phyloP scores from a whole-genome alignment of 2,329 filamentous ascomycete species.

The Helicocarpus griseus region DNA sequence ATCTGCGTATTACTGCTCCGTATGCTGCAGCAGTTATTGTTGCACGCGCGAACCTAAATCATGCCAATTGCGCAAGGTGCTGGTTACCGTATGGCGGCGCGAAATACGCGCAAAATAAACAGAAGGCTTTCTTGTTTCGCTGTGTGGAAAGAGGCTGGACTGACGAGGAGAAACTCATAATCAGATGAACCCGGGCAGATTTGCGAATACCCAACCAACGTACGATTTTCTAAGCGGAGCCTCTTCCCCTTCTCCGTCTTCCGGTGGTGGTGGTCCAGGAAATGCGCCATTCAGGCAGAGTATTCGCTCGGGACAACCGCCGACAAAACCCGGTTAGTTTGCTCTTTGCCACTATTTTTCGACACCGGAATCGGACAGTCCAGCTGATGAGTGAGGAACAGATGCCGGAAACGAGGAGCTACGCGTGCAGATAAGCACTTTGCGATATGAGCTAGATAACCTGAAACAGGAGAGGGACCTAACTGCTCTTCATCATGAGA shows the following conservation, averaged over 20 bases:
- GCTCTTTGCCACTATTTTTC: neutral
- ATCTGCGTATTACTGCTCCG: neutral
- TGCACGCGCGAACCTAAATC: neutral
- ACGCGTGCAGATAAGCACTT: constrained; percentile 77
- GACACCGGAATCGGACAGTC: neutral
- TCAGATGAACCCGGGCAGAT: constrained; percentile 28
- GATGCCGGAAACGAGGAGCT: constrained; percentile 59
- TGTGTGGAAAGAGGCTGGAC: neutral
- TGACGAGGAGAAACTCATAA: neutral
- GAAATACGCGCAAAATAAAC: neutral
- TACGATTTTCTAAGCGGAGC: constrained; percentile 52
- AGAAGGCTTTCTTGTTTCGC: neutral
- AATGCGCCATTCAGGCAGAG: constrained; percentile 30
- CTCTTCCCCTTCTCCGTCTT: constrained; percentile 31
- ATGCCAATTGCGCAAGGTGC: neutral
- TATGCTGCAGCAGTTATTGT: neutral
- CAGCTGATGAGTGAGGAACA: constrained; percentile 10
- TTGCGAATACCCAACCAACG: constrained; percentile 43
- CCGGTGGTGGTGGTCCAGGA: constrained; percentile 14
- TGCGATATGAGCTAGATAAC: constrained; percentile 80
- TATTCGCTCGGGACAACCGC: constrained; percentile 22
- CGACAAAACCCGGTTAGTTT: constrained; percentile 27
- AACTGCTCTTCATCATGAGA: constrained; percentile 64
- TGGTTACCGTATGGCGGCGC: neutral
- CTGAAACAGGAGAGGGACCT: constrained; percentile 82